Conservation (phyloP, 1,284 basidiomycete genomes). For the Boletus albobrunnescens region DNA sequence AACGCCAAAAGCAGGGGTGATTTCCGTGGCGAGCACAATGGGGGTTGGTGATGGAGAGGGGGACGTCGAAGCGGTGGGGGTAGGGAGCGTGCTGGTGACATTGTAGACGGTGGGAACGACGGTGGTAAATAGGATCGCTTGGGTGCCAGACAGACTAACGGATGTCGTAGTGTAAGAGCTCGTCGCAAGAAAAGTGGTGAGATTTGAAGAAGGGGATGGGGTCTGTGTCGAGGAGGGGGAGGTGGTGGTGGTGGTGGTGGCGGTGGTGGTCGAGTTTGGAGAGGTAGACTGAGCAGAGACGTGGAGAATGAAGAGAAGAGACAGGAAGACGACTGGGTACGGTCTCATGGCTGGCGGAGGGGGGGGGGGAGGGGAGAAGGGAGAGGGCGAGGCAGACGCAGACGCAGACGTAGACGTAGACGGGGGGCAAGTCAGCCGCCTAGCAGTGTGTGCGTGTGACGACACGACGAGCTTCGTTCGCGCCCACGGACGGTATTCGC, state of each 20-base stretch:
- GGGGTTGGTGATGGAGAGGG: constrained; percentile 50
- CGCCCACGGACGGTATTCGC: not conserved
- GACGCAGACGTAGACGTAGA: not conserved
- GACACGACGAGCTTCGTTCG: too few relatives aligned
- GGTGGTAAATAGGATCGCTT: constrained; percentile 46
- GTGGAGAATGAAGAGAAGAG: constrained; percentile 22
- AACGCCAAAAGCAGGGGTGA: constrained; percentile 88
- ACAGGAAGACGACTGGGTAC: constrained; percentile 11
- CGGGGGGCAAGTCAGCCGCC: constrained; percentile 28
- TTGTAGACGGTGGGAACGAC: constrained; percentile 56
- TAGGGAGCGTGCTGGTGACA: constrained; percentile 47
- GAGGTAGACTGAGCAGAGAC: constrained; percentile 28
- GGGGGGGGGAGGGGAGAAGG: not conserved
- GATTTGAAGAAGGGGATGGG: constrained; percentile 17
- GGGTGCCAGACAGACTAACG: constrained; percentile 45
- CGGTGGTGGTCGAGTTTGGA: constrained; percentile 9
- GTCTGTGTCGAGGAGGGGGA: constrained; percentile 2
- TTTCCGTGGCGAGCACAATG: constrained; percentile 62
- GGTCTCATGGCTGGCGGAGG: constrained; percentile 17
- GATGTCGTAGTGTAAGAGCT: constrained; percentile 46
- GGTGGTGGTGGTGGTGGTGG: constrained; percentile 1
- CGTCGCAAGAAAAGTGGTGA: constrained; percentile 50
- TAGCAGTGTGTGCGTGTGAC: constrained; percentile 14
- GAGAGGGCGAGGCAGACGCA: not conserved
- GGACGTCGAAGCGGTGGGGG: constrained; percentile 42